These are phyloP conservation scores for Epichloe scottii DNA, from an alignment of 2,329 filamentous ascomycete genomes.

Conservation along the genomic window DNA sequence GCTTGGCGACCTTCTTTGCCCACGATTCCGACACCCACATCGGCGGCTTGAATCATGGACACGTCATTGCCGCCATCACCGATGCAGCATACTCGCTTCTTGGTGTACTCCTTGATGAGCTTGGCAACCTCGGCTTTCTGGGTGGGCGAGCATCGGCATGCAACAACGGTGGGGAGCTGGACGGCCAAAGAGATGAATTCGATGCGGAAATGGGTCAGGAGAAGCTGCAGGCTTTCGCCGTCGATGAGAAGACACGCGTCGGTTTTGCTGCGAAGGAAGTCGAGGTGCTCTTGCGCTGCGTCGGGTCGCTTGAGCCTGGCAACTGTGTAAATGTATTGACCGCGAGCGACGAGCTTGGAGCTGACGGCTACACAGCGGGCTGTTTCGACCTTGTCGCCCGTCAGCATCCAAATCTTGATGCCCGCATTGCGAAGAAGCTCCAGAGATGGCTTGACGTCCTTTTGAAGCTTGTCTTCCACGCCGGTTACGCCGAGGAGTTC, in stretches of 20 bases:
- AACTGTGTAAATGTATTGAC: constrained; percentile 93
- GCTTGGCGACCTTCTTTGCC: constrained; percentile 96
- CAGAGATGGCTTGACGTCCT: constrained; percentile 87
- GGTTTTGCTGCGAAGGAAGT: constrained; percentile 77
- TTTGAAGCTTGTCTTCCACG: constrained; percentile 92
- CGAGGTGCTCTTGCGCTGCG: constrained; percentile 74
- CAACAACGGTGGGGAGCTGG: constrained; percentile 78
- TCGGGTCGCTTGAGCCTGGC: constrained; percentile 74
- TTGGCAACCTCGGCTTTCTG: constrained; percentile 92
- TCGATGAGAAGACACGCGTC: constrained; percentile 86
- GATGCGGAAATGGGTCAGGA: constrained; percentile 68
- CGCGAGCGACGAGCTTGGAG: constrained; percentile 83
- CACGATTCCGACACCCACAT: constrained; percentile 95
- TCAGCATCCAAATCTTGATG: constrained; percentile 99
- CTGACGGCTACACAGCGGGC: constrained; percentile 92
- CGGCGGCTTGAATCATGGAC: constrained; percentile 96
- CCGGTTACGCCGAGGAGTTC: constrained; percentile 95
- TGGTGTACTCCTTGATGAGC: constrained; percentile 81
- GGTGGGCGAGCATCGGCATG: constrained; percentile 90
- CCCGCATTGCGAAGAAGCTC: constrained; percentile 93
- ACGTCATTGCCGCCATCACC: constrained; percentile 98
- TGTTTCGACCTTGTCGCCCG: constrained; percentile 96
- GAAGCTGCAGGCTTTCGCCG: constrained; percentile 75
- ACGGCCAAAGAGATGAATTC: constrained; percentile 87
- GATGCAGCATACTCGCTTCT: constrained; percentile 93